These are phyloP conservation scores for Geotrichum candidum DNA, from an alignment of 1,139 yeast genomes.

Conservation along the genomic window DNA sequence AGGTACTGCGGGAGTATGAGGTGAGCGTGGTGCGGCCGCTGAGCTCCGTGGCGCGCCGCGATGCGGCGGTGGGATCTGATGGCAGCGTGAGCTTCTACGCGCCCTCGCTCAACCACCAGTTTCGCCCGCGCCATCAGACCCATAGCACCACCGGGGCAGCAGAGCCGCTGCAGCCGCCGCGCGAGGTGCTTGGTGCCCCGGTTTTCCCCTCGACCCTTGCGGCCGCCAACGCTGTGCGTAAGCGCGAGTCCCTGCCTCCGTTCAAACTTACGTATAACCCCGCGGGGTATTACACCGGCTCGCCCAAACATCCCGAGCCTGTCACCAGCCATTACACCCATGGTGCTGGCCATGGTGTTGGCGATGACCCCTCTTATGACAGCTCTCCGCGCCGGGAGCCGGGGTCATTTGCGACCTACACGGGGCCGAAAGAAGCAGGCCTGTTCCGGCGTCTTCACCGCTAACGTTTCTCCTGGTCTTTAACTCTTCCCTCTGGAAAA, in stretches of 20 bases:
- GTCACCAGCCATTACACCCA: neutral
- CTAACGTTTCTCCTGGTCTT: neutral
- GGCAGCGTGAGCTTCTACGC: conserved; percentile 38
- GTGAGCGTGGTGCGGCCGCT: conserved; percentile 61
- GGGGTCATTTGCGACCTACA: neutral
- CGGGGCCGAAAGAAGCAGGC: neutral
- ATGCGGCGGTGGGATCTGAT: conserved; percentile 50
- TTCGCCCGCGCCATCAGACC: conserved; percentile 42
- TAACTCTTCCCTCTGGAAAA: too few species aligned
- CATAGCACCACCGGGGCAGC: neutral
- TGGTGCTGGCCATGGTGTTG: neutral
- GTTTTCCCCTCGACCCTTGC: conserved; percentile 14
- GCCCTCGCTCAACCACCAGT: conserved; percentile 37
- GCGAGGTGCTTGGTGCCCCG: conserved; percentile 16
- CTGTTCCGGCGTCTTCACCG: conserved; percentile 5
- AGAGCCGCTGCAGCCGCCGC: conserved; percentile 10
- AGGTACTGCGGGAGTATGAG: conserved; percentile 59
- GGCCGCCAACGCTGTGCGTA: conserved; percentile 7
- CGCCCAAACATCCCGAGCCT: neutral
- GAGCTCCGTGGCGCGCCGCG: conserved; percentile 48
- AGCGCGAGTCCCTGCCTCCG: conserved; percentile 3
- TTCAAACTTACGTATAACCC: conserved; percentile 10
- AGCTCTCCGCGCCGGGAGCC: neutral
- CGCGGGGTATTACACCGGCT: conserved; percentile 17
- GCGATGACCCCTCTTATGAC: neutral